Percentiles rank a stretch among this genome's conserved stretches.
Conservation (phyloP, 805 yeast genomes). For the Candida sithepensis region DNA sequence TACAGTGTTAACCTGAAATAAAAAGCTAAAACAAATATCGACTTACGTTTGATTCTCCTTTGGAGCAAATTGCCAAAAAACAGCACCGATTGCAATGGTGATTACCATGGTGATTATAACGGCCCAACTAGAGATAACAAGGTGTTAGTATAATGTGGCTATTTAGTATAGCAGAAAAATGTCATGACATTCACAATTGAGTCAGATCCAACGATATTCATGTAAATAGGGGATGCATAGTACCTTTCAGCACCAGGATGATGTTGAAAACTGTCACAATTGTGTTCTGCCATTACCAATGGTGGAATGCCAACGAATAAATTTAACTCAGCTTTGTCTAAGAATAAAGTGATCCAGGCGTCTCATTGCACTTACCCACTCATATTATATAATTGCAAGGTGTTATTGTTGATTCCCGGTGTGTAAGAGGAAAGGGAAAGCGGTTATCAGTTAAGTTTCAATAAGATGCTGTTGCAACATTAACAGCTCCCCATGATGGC, state of each 20-base stretch:
- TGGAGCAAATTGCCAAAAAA: slow-evolving; percentile 85
- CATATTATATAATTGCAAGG: slow-evolving; percentile 4
- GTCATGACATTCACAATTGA: too few species aligned
- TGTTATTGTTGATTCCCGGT: neutral
- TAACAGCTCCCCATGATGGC: too few species aligned
- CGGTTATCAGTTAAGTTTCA: too few species aligned
- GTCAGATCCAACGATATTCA: too few species aligned
- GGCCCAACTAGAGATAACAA: slow-evolving; percentile 47
- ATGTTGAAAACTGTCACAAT: too few species aligned
- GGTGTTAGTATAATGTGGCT: slow-evolving; percentile 2
- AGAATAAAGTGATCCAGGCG: too few species aligned
- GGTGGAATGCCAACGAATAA: neutral
- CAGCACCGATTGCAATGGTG: slow-evolving; percentile 55
- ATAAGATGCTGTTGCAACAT: too few species aligned
- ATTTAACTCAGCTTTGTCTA: neutral
- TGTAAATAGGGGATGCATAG: too few species aligned
- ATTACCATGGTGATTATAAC: slow-evolving; percentile 62
- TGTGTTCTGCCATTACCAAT: too few species aligned
- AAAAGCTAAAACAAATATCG: neutral
- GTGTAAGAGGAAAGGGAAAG: neutral
- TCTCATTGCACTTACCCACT: slow-evolving; percentile 20
- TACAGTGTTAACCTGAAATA: neutral
- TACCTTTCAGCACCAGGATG: neutral
- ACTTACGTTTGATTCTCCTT: slow-evolving; percentile 69
- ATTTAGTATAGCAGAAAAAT: too few species aligned